A percentile compares a stretch with the other conserved stretches of the same genome.
Evolutionary conservation across 2,329 filamentous ascomycete genomes (phyloP).

Genomic region (Aaosphaeria pasadenensis): DNA sequence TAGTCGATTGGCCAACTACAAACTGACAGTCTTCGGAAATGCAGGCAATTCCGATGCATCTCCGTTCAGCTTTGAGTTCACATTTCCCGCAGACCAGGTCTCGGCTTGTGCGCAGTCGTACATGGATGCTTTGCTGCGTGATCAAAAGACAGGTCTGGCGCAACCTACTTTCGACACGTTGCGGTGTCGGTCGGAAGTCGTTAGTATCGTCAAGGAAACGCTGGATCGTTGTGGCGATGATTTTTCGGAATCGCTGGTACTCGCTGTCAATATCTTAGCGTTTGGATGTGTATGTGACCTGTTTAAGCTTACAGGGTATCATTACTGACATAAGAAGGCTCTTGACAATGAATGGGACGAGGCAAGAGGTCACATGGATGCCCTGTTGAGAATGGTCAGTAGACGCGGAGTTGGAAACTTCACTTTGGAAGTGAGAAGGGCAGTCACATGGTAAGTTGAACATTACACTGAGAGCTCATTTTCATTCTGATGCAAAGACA

Average conservation of each 20-base stretch:
- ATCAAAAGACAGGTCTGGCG: constrained; percentile 7
- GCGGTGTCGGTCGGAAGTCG: constrained; percentile 13
- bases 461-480: background rate
- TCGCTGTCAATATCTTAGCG: constrained; percentile 13
- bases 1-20: background rate
- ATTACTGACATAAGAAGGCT: constrained; percentile 7
- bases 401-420: constrained; percentile 12
- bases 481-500: background rate
- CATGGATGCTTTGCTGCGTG: constrained; percentile 6
- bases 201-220: constrained; percentile 13
- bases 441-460: constrained; percentile 12
- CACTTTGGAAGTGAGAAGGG: constrained; percentile 15
- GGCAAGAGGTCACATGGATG: constrained; percentile 14
- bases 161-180: constrained; percentile 16
- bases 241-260: constrained; percentile 13
- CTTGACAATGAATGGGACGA: constrained; percentile 14
- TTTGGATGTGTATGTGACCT: constrained; percentile 15
- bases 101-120: constrained; percentile 10
- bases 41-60: background rate
- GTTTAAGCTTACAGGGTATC: too few relatives aligned
- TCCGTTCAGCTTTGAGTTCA: constrained; percentile 10
- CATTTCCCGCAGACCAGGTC: constrained; percentile 9
- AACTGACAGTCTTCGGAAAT: too few relatives aligned
- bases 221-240: constrained; percentile 9
- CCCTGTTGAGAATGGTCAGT: constrained; percentile 12